These are phyloP conservation scores for Pythium periplocum DNA, from an alignment of 352 stramenopile species.

Conservation along the genomic window DNA sequence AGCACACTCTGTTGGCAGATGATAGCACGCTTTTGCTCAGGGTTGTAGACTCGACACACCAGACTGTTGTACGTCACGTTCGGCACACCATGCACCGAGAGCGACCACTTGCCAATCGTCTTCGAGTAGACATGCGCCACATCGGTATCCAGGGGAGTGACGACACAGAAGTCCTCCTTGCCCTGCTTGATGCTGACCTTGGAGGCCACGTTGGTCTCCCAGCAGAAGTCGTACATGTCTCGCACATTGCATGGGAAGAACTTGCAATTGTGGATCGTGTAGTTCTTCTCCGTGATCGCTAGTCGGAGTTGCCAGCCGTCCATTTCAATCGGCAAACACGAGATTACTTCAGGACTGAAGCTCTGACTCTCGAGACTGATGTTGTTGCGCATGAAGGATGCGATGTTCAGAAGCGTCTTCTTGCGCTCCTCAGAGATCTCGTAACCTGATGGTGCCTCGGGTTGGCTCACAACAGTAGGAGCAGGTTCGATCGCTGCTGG, in stretches of 20 bases:
- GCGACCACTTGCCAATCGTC: slow-evolving; percentile 80
- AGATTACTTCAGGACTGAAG: slow-evolving; percentile 81
- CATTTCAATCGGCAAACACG: slow-evolving; percentile 83
- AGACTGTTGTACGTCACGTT: slow-evolving; percentile 87
- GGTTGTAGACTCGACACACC: slow-evolving; percentile 50
- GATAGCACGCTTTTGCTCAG: slow-evolving; percentile 54
- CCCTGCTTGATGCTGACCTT: slow-evolving; percentile 75
- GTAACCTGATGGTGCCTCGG: slow-evolving; percentile 39
- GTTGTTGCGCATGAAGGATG: slow-evolving; percentile 72
- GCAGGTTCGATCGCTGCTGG: background rate
- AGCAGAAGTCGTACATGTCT: slow-evolving; percentile 84
- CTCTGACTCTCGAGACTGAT: slow-evolving; percentile 79
- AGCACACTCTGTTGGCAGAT: slow-evolving; percentile 85
- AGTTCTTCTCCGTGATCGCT: slow-evolving; percentile 85
- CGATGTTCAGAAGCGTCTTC: slow-evolving; percentile 62
- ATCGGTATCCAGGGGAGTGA: slow-evolving; percentile 63
- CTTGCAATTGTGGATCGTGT: slow-evolving; percentile 86
- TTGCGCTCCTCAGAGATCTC: slow-evolving; percentile 60
- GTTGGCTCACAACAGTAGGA: slow-evolving; percentile 1
- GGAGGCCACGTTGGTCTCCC: slow-evolving; percentile 77
- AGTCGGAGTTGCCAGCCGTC: slow-evolving; percentile 82
- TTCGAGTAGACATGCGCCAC: slow-evolving; percentile 83
- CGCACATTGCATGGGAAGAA: slow-evolving; percentile 77
- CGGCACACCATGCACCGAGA: slow-evolving; percentile 74
- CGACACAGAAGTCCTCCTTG: slow-evolving; percentile 80